Evolutionary conservation across 129 eudicot genomes (phyloP), one percentile per base, ranked within the genome.

Genomic region (Tagetes erecta): DNA sequence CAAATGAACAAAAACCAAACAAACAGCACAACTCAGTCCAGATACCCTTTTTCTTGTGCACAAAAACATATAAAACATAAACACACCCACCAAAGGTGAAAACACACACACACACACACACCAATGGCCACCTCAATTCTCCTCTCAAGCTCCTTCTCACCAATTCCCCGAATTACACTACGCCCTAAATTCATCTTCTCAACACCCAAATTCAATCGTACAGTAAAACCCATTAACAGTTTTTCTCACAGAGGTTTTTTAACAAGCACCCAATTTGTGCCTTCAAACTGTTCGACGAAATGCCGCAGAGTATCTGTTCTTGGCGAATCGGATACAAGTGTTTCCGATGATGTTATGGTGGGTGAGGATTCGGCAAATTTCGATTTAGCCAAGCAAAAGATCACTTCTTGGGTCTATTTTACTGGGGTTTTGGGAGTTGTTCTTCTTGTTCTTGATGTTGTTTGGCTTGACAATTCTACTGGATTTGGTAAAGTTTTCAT

Each of bases 281-380:
- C 67, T 37, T 9, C 64, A 8, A 84, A 57, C 55, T 46, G 80
- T 76, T 62, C 13, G 46, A 67, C 27, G 34, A 38, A 78, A 79
- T 34, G 74, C 84, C 84, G 86, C 77, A 79, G 52, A 76, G 35
- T 88, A 8, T 53, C 68, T 1, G 86, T 82, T 12, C 58, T 86
- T 58, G 88, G 89, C 11, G 79, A 83, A 27, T 75, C 85, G 10
- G 91, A 85, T 44, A 70, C 75, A 64, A 52, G 76, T 27, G 84
- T 82, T 57, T 59, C 85, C 20, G 74, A 83, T 3, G 87, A 82
- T 58, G 75, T 30, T 38, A 33, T 83, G 76, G 96, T 94, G 57
- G 99, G 99, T 2, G 97, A 94, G 75, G 99, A 94, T 75, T 88
- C 99, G 0, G 99, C 99, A 2, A 81, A 79, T 74, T 94, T 94